A percentile compares a stretch with the other conserved stretches of the same genome.
Conservation (phyloP, 129 eudicot species). For the Kitagawia praeruptora region DNA sequence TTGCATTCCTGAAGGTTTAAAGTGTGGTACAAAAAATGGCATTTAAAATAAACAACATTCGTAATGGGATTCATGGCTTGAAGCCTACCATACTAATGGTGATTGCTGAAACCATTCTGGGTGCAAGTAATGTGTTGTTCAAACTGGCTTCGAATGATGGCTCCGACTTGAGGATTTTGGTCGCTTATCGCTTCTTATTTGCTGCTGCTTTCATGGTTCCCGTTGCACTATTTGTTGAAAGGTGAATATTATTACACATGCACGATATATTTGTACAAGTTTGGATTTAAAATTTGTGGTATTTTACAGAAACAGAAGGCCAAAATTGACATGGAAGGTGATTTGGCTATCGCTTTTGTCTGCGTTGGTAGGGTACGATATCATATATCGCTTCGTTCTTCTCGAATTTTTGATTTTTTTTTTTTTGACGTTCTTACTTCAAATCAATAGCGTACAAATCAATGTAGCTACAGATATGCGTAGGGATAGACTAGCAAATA, state of each 20-base stretch:
- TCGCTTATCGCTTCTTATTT: neutral
- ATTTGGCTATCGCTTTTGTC: constrained; percentile 6
- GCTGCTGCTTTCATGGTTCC: neutral
- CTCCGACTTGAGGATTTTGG: neutral
- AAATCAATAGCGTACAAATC: too few relatives aligned
- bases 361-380: constrained; percentile 22
- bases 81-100: neutral
- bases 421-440: too few relatives aligned
- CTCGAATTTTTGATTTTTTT: neutral
- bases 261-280: too few relatives aligned
- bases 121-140: neutral
- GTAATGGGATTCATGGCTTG: neutral
- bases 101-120: neutral
- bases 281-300: too few relatives aligned
- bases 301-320: constrained; percentile 16
- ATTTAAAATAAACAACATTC: neutral
- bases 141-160: constrained; percentile 1
- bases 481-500: too few relatives aligned
- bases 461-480: too few relatives aligned
- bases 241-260: too few relatives aligned
- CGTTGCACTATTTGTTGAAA: neutral
- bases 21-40: too few relatives aligned
- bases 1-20: too few relatives aligned
- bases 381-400: neutral
- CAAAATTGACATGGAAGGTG: constrained; percentile 23